These are phyloP conservation scores for Pseudopediastrum boryanum DNA, from an alignment of 139 green algal species.

Conservation along the genomic window DNA sequence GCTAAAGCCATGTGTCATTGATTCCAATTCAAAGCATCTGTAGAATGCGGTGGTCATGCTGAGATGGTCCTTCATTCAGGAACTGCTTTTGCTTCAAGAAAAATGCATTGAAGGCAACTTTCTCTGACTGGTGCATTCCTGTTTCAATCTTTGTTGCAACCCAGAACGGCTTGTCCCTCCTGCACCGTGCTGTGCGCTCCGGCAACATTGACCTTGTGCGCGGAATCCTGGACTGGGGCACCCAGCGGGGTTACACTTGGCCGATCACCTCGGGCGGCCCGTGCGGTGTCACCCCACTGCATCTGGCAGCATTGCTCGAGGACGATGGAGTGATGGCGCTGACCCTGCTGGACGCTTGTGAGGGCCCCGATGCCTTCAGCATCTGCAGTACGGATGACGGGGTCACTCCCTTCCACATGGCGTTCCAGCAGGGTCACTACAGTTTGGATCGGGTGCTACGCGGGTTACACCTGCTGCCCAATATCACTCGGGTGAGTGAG, in stretches of 20 bases:
- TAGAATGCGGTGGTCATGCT: too few relatives aligned
- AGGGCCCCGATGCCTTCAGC: constrained; percentile 38
- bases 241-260: constrained; percentile 40
- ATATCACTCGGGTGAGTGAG: constrained; percentile 17
- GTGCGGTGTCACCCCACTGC: constrained; percentile 57
- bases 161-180: constrained; percentile 30
- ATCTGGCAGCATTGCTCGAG: constrained; percentile 57
- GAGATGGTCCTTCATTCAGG: too few relatives aligned
- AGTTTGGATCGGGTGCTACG: constrained; percentile 38
- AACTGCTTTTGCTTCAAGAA: too few relatives aligned
- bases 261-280: constrained; percentile 41
- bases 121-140: too few relatives aligned
- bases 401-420: constrained; percentile 68
- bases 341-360: constrained; percentile 46
- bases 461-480: constrained; percentile 13
- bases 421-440: constrained; percentile 66
- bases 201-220: constrained; percentile 39
- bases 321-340: constrained; percentile 50
- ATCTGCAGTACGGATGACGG: constrained; percentile 38
- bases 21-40: too few relatives aligned
- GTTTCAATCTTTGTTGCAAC: too few relatives aligned
- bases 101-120: too few relatives aligned
- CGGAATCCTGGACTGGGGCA: constrained; percentile 50
- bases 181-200: constrained; percentile 31
- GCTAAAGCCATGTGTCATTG: too few relatives aligned